Evolutionary conservation across 768 basidiomycete genomes (phyloP).

Genomic region (Mycena indigotica): DNA sequence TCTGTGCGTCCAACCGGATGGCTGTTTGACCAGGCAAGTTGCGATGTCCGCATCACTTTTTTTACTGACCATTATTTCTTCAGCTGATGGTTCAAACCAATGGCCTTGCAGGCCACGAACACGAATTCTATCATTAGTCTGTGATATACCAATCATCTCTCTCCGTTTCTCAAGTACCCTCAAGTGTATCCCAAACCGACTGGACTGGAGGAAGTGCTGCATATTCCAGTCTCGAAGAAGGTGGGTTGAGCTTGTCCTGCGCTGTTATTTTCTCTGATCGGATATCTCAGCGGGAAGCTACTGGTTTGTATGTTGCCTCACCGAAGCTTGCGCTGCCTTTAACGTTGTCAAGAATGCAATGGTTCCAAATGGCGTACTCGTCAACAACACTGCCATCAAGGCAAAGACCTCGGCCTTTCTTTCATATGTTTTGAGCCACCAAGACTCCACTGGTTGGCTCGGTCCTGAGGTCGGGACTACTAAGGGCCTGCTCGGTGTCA

Average conservation of each 20-base stretch:
- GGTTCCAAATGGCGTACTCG: conserved; percentile 53
- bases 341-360: conserved; percentile 46
- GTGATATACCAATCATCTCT: neutral
- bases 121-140: conserved; percentile 46
- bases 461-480: conserved; percentile 56
- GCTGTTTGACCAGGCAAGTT: conserved; percentile 43
- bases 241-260: conserved; percentile 20
- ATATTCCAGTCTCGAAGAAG: conserved; percentile 48
- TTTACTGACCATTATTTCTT: neutral
- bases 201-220: conserved; percentile 43
- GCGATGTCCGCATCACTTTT: neutral
- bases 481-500: too few relatives aligned
- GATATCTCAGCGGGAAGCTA: conserved; percentile 52
- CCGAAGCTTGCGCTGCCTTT: neutral
- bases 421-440: conserved; percentile 51
- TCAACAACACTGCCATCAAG: conserved; percentile 48
- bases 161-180: neutral
- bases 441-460: conserved; percentile 58
- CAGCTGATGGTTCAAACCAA: conserved; percentile 47
- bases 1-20: conserved; percentile 43
- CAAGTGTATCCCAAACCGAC: conserved; percentile 43
- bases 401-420: conserved; percentile 50
- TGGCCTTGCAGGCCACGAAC: conserved; percentile 46
- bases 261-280: neutral
- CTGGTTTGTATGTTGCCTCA: conserved; percentile 51